These are phyloP conservation scores for Petunia secreta DNA, from an alignment of 257 asterid species.

Conservation along the genomic window DNA sequence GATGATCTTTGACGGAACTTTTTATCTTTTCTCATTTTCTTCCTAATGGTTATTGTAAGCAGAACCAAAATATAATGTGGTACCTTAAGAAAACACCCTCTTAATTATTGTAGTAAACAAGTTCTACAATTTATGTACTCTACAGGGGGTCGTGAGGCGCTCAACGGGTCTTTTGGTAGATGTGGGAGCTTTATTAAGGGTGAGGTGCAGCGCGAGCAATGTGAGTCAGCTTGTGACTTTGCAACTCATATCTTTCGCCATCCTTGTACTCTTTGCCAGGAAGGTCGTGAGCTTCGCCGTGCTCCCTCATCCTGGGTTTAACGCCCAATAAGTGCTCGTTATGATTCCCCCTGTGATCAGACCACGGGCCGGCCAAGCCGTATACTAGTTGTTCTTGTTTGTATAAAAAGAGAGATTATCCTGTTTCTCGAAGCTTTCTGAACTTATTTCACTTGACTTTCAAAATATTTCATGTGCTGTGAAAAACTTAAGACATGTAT, in stretches of 20 bases:
- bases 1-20: not conserved
- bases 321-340: constrained; percentile 57
- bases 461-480: not conserved
- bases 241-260: constrained; percentile 86
- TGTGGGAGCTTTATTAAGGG: constrained; percentile 60
- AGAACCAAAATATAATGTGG: too few species aligned
- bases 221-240: constrained; percentile 78
- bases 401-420: too few species aligned
- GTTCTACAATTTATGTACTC: constrained; percentile 18
- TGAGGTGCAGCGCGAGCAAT: constrained; percentile 79
- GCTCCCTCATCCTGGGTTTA: constrained; percentile 83
- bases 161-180: constrained; percentile 71
- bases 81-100: too few species aligned
- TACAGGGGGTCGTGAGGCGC: constrained; percentile 86
- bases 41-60: not conserved
- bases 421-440: constrained; percentile 19
- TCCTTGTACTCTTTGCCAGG: constrained; percentile 92
- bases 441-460: not conserved
- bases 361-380: constrained; percentile 57
- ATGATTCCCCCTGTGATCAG: constrained; percentile 88
- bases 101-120: too few species aligned
- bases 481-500: not conserved
- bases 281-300: constrained; percentile 96
- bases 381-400: not conserved
- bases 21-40: not conserved